A percentile compares a stretch with the other conserved stretches of the same genome.
phyloP scores from a whole-genome alignment of 768 basidiomycete genomes.

The Kwoniella newhampshirensis region DNA sequence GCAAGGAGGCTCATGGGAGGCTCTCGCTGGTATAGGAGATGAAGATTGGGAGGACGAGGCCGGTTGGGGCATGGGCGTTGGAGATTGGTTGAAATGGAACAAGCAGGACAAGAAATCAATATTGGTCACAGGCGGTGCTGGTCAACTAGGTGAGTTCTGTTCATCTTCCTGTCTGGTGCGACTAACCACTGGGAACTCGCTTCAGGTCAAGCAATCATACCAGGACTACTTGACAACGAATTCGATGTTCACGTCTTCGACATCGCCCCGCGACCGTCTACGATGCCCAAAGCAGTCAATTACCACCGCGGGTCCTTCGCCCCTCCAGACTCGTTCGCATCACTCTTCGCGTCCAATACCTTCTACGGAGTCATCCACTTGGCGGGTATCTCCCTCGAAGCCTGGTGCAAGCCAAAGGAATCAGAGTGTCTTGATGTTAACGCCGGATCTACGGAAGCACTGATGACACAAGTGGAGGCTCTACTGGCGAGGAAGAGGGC shows the following conservation, averaged over 20 bases:
- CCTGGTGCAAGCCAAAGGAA: constrained; percentile 40
- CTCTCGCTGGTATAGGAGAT: constrained; percentile 6
- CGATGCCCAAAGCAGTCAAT: constrained; percentile 20
- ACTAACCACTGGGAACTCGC: background rate
- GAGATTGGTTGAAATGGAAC: constrained; percentile 14
- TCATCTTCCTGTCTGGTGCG: constrained; percentile 5
- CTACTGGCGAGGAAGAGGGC: constrained; percentile 3
- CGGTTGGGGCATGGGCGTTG: background rate
- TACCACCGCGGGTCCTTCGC: constrained; percentile 32
- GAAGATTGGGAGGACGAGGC: constrained; percentile 3
- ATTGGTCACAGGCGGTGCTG: constrained; percentile 43
- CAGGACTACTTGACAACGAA: constrained; percentile 23
- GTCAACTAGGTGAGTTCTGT: constrained; percentile 34
- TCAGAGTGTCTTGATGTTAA: constrained; percentile 42
- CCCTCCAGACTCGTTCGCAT: constrained; percentile 16
- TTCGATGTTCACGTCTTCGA: constrained; percentile 39
- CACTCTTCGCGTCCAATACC: constrained; percentile 22
- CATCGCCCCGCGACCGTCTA: constrained; percentile 26
- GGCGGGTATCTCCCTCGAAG: constrained; percentile 35
- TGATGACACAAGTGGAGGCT: constrained; percentile 23
- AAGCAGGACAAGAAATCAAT: constrained; percentile 22
- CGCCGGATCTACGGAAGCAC: constrained; percentile 59
- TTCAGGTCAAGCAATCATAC: constrained; percentile 37
- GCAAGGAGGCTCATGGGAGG: constrained; percentile 15
- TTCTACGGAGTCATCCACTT: constrained; percentile 47